phyloP scores from a whole-genome alignment of 169 alveolate genomes.

The Plasmodium chabaudi region DNA sequence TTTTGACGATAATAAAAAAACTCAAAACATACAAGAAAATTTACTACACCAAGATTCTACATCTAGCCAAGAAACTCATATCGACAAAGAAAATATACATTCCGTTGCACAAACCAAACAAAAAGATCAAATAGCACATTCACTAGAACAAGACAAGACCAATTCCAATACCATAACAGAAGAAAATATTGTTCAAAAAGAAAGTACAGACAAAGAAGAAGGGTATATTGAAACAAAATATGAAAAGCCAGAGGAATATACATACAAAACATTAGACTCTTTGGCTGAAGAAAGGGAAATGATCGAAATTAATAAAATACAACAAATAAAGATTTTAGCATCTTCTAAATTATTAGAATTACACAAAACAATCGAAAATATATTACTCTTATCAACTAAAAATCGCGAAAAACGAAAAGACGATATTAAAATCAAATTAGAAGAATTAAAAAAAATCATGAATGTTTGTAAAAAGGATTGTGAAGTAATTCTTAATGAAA shows the following conservation, averaged over 20 bases:
- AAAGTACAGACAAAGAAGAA: background rate
- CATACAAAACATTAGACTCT: background rate
- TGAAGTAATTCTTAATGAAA: conserved; percentile 50
- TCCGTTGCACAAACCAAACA: background rate
- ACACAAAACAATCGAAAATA: conserved; percentile 35
- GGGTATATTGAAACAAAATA: background rate
- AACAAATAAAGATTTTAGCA: conserved; percentile 55
- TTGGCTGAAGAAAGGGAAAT: conserved; percentile 27
- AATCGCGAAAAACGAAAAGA: conserved; percentile 34
- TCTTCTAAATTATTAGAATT: conserved; percentile 42
- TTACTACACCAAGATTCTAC: background rate
- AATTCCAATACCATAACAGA: background rate
- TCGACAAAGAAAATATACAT: background rate
- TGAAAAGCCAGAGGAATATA: too few species aligned
- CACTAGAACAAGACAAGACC: background rate
- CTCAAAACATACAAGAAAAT: background rate
- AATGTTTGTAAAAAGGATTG: conserved; percentile 67
- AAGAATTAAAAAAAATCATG: conserved; percentile 63
- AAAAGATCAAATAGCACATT: background rate
- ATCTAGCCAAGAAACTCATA: background rate
- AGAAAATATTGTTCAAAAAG: background rate
- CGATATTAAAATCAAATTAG: conserved; percentile 51
- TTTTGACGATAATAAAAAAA: background rate
- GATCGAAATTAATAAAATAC: conserved; percentile 50
- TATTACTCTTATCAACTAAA: conserved; percentile 25